Evolutionary conservation across 257 asterid species (phyloP), one percentile per base, ranked within the genome.

Genomic region (Echium plantagineum): DNA sequence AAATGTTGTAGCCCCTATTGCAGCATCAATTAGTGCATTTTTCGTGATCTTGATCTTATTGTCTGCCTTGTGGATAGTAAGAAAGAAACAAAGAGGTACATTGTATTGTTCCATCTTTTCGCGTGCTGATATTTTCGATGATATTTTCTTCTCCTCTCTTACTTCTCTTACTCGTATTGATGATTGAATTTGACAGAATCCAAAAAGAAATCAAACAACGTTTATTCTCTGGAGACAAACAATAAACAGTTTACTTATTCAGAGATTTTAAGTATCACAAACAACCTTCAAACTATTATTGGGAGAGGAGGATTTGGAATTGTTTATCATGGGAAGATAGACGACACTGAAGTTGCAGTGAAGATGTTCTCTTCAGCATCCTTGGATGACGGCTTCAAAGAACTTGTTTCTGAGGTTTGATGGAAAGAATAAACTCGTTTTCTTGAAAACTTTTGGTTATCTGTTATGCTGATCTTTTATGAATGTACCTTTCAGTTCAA

Each of bases 271-370:
- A 63, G 52, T 26, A 66, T 78, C 9, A 72, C 74, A 28, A 61
- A 63, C 58, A 64, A 71, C 61, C 67, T 71, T 54, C 68, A 59
- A 35, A 74, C 35, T 38, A 35, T 72, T 68, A 21, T 79, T 9
- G 85, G 83, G 5, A 54, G 59, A 65, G 85, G 89, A 24, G 85
- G 83, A 52, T 77, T 76, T 56, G 83, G 85, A 18, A 59, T 60
- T 8, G 89, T 82, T 7, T 81, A 79, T 61, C 68, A 24, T 26
- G 79, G 89, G 4, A 4, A 16, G 6, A 59, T 60, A 46, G 63
- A 48, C 52, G 69, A 63, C 47, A 67, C 54, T 22, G 35, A 68
- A 63, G 89, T 82, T 55, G 82, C 85, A n/a, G 74, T 82, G 57
- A 77, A 79, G 74, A 28, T 79, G 12, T 53, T 53, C 8, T n/a